phyloP scores from a whole-genome alignment of 2,329 filamentous ascomycete species.

The Neonectria punicea region DNA sequence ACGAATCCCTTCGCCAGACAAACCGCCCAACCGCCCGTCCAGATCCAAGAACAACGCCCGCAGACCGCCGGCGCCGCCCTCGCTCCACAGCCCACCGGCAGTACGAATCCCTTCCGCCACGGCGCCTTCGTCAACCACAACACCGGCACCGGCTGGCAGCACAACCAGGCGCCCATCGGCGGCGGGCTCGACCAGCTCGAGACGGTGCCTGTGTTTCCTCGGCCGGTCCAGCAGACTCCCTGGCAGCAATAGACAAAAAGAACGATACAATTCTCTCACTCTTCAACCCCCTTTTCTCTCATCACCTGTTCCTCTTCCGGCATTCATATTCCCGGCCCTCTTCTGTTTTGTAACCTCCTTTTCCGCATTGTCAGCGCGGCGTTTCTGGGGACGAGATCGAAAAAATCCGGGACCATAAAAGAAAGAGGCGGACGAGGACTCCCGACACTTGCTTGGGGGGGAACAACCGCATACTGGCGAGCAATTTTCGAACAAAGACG shows the following conservation, averaged over 20 bases:
- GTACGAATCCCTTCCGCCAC: constrained; percentile 94
- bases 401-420: constrained; percentile 26
- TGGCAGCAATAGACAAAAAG: constrained; percentile 62
- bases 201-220: constrained; percentile 86
- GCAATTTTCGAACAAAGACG: constrained; percentile 11
- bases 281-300: not conserved
- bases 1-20: constrained; percentile 69
- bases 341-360: constrained; percentile 38
- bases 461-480: not conserved
- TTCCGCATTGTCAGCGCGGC: constrained; percentile 48
- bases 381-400: constrained; percentile 44
- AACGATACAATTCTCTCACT: not conserved
- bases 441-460: constrained; percentile 7
- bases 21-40: constrained; percentile 44
- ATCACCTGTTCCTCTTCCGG: constrained; percentile 7
- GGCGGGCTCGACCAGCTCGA: constrained; percentile 82
- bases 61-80: constrained; percentile 63
- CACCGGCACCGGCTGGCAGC: constrained; percentile 90
- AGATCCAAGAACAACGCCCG: constrained; percentile 53
- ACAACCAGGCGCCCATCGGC: constrained; percentile 80
- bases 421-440: not conserved
- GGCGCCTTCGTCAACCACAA: constrained; percentile 89
- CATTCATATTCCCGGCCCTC: constrained; percentile 4
- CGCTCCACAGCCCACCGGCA: constrained; percentile 82
- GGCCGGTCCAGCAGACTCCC: constrained; percentile 73